Evolutionary conservation across 257 asterid genomes (phyloP).

Genomic region (Solanum paucissectum): DNA sequence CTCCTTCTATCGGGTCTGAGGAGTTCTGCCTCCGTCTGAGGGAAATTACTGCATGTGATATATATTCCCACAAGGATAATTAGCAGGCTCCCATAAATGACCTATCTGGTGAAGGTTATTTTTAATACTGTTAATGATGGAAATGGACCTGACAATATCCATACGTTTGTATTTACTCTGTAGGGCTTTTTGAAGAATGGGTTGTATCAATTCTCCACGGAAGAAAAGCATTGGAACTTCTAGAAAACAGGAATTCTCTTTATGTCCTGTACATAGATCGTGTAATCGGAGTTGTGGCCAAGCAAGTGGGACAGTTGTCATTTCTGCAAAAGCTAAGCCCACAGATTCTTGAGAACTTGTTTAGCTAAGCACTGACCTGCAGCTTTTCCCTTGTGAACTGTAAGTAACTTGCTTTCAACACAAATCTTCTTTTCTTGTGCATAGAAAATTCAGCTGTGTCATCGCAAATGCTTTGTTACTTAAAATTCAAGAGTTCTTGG

Average conservation of each 20-base stretch:
- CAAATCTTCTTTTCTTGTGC: not conserved
- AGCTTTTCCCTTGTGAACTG: not conserved
- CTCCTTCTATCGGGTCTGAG: not conserved
- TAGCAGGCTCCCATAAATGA: not conserved
- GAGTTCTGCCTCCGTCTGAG: not conserved
- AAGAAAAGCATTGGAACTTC: conserved; percentile 53
- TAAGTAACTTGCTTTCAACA: not conserved
- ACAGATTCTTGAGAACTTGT: conserved; percentile 38
- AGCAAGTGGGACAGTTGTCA: conserved; percentile 51
- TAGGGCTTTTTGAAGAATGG: conserved; percentile 85
- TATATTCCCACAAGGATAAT: not conserved
- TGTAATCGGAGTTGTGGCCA: conserved; percentile 60
- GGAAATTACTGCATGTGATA: not conserved
- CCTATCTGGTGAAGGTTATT: not conserved
- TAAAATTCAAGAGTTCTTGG: not conserved
- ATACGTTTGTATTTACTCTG: not conserved
- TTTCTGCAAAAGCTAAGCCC: conserved; percentile 40
- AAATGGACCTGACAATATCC: not conserved
- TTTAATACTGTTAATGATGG: not conserved
- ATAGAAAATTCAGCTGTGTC: not conserved
- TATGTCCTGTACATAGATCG: conserved; percentile 85
- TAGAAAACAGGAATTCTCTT: conserved; percentile 70
- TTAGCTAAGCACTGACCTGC: conserved; percentile 22
- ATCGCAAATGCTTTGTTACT: not conserved
- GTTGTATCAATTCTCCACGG: conserved; percentile 52